Evolutionary conservation across 306 rosid genomes (phyloP).

Genomic region (Ormosia emarginata): DNA sequence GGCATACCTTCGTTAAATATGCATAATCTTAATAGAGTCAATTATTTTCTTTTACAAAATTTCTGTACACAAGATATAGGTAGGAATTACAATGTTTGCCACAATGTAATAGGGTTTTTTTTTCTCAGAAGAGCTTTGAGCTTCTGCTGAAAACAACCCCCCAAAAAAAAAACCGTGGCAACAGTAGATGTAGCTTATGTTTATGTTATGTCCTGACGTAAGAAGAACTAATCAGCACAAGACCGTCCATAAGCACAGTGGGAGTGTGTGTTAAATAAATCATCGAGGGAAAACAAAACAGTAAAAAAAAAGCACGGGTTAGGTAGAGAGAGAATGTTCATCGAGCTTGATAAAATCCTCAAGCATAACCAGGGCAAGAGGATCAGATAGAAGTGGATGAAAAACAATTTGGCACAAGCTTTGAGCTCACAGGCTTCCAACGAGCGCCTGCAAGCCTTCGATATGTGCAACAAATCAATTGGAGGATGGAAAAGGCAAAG

Average conservation of each 20-base stretch:
- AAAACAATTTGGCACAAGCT: conserved; percentile 14
- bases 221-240: conserved; percentile 29
- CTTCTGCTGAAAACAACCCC: background rate
- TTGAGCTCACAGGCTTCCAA: conserved; percentile 25
- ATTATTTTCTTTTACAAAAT: background rate
- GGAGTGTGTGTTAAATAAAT: background rate
- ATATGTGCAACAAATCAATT: conserved; percentile 21
- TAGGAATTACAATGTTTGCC: conserved; percentile 20
- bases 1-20: background rate
- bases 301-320: background rate
- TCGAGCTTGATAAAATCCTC: conserved; percentile 39
- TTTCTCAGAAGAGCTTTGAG: background rate
- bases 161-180: conserved; percentile 12
- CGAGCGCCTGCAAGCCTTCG: conserved; percentile 53
- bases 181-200: conserved; percentile 43
- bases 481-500: background rate
- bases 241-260: conserved; percentile 53
- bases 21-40: background rate
- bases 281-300: background rate
- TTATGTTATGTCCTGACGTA: conserved; percentile 43
- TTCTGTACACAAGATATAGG: background rate
- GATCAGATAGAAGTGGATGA: conserved; percentile 26
- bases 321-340: conserved; percentile 22
- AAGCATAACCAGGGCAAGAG: conserved; percentile 28
- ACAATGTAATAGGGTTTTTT: background rate